Base-by-base conservation (phyloP, 2,329 filamentous ascomycete genomes). In the Fusarium aywerte region DNA sequence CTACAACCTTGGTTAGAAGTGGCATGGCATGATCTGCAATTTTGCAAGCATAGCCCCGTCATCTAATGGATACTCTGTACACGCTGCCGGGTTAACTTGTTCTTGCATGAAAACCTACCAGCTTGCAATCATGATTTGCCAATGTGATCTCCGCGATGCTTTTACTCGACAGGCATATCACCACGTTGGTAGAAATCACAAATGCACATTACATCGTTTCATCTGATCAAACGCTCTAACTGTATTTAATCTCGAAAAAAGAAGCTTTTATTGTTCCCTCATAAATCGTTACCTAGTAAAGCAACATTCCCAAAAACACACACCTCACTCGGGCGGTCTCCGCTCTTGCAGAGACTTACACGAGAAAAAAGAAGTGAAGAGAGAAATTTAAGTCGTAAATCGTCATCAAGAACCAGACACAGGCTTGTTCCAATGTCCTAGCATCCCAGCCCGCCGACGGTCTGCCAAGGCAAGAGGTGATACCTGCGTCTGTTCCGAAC, bases 221-320 rank as follows among this genome's bases (percentile, higher is more conserved):
- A 38, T 67, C 43, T 69, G 62, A 58, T 61, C 63, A 64, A 56
- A 64, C 60, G 56, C 55, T 72, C 63, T 70, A 70, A 60, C 66
- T 62, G 59, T 73, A 58, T 73, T 65, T 42, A 66, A 57, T 58
- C 69, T 70, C 57, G 49, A 71, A 70, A 69, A 62, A 68, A 73
- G 72, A 68, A 72, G 71, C 74, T 79, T 79, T 79, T 78, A 76
- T 78, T 79, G 74, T 75, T 63, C 77, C 76, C 74, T 79, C 76
- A 73, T 79, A 76, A 78, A 55, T 79, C 77, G 77, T 79, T 75
- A 79, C 74, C 76, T 77, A 76, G 68, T 72, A 75, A 76, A 74
- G 69, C 73, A 76, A 74, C 74, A 73, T 71, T 70, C 75, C 74
- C 73, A 76, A 70, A 62, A 67, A 76, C 68, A 75, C 71, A 75